Evolutionary conservation across 140 eudicot genomes (phyloP).

Genomic region (Anethum foeniculum): DNA sequence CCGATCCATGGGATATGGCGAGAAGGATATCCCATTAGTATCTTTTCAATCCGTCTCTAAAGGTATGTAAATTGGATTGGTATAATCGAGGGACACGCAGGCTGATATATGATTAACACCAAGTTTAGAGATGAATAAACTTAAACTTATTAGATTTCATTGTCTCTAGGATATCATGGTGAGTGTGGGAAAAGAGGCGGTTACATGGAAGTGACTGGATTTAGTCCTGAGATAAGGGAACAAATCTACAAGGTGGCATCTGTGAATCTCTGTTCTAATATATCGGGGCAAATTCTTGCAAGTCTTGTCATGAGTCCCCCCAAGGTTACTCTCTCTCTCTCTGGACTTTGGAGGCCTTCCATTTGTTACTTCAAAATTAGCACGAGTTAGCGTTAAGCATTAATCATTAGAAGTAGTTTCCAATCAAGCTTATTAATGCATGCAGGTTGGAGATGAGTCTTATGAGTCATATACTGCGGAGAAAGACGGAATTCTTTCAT

Average conservation of each 20-base stretch:
- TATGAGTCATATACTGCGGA: conserved; percentile 78
- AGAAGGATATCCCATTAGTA: conserved; percentile 78
- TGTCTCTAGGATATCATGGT: conserved; percentile 68
- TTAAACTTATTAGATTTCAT: not conserved
- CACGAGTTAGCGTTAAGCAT: not conserved
- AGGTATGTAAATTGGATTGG: conserved; percentile 35
- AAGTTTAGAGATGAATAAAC: not conserved
- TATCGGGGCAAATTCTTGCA: conserved; percentile 94
- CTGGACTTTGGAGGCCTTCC: not conserved
- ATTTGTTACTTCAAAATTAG: not conserved
- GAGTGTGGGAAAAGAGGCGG: conserved; percentile 99
- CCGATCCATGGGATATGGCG: conserved; percentile 92
- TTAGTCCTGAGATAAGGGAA: conserved; percentile 77
- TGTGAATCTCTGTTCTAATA: conserved; percentile 85
- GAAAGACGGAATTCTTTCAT: conserved; percentile 76
- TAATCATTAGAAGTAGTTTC: not conserved
- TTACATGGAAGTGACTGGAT: conserved; percentile 98
- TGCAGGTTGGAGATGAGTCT: conserved; percentile 96
- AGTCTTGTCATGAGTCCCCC: conserved; percentile 99
- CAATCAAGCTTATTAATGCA: not conserved
- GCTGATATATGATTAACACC: not conserved
- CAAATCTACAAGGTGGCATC: conserved; percentile 96
- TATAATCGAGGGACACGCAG: not conserved
- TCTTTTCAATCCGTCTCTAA: conserved; percentile 93
- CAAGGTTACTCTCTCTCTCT: conserved; percentile 36